Percentiles rank a stretch among this genome's conserved stretches.
phyloP scores from a whole-genome alignment of 306 rosid genomes.

The Trichosanthes cucumerina region DNA sequence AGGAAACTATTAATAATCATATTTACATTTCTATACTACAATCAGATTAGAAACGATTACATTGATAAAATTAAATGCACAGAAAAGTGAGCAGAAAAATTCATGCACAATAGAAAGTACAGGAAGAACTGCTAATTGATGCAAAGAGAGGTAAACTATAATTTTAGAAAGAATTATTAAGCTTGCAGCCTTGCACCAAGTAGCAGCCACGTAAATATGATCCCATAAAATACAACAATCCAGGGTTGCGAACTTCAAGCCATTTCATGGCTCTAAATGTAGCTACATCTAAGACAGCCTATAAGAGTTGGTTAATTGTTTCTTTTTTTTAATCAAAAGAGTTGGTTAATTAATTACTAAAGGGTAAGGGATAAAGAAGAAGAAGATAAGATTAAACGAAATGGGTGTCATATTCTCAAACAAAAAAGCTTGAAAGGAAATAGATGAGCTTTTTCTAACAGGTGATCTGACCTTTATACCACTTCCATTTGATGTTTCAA shows the following conservation, averaged over 20 bases:
- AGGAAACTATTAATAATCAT: neutral
- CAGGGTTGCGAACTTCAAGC: neutral
- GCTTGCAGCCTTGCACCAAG: neutral
- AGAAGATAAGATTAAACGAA: neutral
- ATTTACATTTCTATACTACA: neutral
- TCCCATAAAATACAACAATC: neutral
- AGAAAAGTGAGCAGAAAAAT: neutral
- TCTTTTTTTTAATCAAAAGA: neutral
- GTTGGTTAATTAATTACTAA: neutral
- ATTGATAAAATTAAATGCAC: neutral
- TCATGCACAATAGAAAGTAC: neutral
- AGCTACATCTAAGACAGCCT: neutral
- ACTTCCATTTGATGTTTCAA: constrained; percentile 70
- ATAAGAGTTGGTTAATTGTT: neutral
- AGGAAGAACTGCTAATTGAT: neutral
- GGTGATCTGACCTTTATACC: constrained; percentile 67
- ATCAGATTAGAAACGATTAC: neutral
- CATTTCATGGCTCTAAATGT: neutral
- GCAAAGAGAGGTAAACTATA: neutral
- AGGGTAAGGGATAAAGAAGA: constrained; percentile 3
- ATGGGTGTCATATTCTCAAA: constrained; percentile 5
- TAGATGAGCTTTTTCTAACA: constrained; percentile 3
- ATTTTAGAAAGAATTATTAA: neutral
- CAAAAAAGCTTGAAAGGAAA: neutral
- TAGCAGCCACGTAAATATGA: neutral